Conservation (phyloP, 1,284 basidiomycete species). For the Irpex lacteus region DNA sequence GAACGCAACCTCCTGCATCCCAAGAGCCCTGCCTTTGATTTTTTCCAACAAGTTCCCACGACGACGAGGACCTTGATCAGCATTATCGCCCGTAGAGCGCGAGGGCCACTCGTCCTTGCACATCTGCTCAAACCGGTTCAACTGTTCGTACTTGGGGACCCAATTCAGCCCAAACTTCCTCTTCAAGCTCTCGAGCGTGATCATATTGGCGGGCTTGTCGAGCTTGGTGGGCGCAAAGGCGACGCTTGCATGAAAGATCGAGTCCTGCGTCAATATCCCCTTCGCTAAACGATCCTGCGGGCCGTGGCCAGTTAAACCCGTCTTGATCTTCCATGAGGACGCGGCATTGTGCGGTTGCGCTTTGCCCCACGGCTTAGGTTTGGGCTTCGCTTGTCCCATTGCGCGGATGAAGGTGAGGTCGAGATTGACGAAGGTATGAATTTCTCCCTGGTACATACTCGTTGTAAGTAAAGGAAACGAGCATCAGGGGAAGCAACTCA, state of each 20-base stretch:
- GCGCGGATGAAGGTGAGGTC: constrained; percentile 20
- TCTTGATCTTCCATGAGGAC: background rate
- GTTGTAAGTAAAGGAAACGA: background rate
- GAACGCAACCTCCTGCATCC: no score
- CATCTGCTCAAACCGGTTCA: no score
- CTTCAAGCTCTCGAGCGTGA: no score
- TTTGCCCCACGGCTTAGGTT: constrained; percentile 16
- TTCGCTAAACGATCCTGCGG: background rate
- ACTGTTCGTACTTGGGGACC: no score
- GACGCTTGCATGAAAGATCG: constrained; percentile 5
- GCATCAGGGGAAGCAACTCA: no score
- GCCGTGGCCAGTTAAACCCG: background rate
- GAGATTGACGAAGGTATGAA: constrained; percentile 16
- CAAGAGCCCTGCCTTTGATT: no score
- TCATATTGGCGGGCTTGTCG: background rate
- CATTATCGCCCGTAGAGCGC: no score
- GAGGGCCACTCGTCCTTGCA: no score
- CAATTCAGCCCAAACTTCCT: no score
- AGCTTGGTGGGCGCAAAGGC: constrained; percentile 3
- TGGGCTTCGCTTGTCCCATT: background rate
- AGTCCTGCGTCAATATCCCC: background rate
- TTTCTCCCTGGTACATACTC: constrained; percentile 15
- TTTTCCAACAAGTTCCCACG: no score
- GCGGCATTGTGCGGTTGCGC: constrained; percentile 6
- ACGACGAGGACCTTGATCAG: no score